Percentiles rank a stretch among this genome's conserved stretches.
These are phyloP conservation scores for Coemansia sp. DNA, from an alignment of 192 early-diverging fungal species.

Conservation along the genomic window DNA sequence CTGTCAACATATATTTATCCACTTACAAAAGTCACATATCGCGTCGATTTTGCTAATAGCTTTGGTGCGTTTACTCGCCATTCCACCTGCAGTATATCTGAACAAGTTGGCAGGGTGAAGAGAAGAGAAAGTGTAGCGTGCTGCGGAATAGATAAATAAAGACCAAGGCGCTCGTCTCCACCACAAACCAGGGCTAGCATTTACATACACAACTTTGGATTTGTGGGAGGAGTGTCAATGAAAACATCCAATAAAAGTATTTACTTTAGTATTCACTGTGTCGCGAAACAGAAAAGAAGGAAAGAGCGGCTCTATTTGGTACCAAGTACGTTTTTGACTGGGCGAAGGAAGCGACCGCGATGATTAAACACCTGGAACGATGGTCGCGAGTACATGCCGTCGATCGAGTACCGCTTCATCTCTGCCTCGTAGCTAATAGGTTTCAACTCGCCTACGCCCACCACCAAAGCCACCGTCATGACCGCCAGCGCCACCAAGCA, in stretches of 20 bases:
- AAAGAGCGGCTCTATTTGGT: not conserved
- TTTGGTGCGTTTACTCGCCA: not conserved
- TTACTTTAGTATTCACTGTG: not conserved
- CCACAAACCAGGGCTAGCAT: not conserved
- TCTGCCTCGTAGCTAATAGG: conserved; percentile 53
- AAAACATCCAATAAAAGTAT: not conserved
- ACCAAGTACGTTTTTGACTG: not conserved
- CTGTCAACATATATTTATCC: not conserved
- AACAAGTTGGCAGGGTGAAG: not conserved
- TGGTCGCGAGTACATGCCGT: conserved; percentile 48
- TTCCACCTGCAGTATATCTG: not conserved
- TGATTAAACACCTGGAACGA: conserved; percentile 54
- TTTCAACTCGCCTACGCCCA: conserved; percentile 44
- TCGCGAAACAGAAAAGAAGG: not conserved
- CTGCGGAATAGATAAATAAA: not conserved
- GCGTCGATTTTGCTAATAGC: conserved; percentile 34
- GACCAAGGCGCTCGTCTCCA: not conserved
- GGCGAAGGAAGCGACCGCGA: conserved; percentile 46
- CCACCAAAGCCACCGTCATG: conserved; percentile 43
- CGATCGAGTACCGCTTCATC: conserved; percentile 55
- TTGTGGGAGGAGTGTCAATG: not conserved
- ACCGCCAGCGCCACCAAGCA: conserved; percentile 43
- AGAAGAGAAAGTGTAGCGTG: not conserved
- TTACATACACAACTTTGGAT: not conserved
- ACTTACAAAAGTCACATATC: conserved; percentile 49